These are phyloP conservation scores for Solanum pennellii DNA, from an alignment of 257 asterid genomes.

Conservation along the genomic window DNA sequence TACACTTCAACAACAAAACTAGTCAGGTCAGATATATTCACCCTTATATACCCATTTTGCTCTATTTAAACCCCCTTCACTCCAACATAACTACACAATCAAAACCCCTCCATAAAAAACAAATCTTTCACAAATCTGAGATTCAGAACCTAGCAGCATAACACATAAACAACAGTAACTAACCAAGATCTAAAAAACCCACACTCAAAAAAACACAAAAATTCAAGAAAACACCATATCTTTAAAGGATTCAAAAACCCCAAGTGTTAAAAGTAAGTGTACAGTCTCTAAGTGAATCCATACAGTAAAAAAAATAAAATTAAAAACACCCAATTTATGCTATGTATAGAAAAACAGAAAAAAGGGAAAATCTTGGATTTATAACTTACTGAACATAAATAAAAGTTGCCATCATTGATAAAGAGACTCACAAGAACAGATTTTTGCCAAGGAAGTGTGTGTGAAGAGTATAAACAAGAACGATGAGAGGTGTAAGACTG, in stretches of 20 bases:
- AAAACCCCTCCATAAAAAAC: not conserved
- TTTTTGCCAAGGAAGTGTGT: not conserved
- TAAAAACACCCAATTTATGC: not conserved
- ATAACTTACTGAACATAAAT: not conserved
- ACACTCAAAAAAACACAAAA: not conserved
- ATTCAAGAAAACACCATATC: not conserved
- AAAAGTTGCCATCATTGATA: not conserved
- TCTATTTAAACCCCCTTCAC: not conserved
- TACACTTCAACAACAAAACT: not conserved
- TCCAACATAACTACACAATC: not conserved
- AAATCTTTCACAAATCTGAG: constrained; percentile 1
- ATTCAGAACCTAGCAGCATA: constrained; percentile 1
- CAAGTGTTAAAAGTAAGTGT: not conserved
- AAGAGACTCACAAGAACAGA: not conserved
- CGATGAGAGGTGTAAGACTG: not conserved
- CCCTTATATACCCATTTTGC: not conserved
- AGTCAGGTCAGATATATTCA: not conserved
- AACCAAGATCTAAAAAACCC: constrained; percentile 2
- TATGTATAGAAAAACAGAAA: not conserved
- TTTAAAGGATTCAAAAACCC: not conserved
- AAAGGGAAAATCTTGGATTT: not conserved
- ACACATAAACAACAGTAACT: not conserved
- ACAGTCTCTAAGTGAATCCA: not conserved
- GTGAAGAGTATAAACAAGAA: not conserved
- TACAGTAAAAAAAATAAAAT: not conserved